These are phyloP conservation scores for Psidium guajava DNA, from an alignment of 345 rosid species.

Conservation along the genomic window DNA sequence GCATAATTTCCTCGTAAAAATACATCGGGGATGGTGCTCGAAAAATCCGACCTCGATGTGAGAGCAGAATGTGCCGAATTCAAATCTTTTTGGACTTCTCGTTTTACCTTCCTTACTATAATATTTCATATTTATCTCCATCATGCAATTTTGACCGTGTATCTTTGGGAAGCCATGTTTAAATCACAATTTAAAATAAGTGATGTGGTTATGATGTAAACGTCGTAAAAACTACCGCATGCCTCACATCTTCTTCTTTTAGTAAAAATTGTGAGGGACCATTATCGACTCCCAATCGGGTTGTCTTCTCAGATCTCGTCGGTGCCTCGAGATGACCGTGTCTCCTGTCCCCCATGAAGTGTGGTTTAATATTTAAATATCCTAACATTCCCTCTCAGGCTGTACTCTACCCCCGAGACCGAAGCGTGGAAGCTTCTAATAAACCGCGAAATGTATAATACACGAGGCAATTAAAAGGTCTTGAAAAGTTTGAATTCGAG, in stretches of 20 bases:
- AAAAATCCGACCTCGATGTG: rapidly evolving
- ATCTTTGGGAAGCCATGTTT: not conserved
- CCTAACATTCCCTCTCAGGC: not conserved
- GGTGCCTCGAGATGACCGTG: too few species aligned
- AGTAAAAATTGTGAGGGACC: not conserved
- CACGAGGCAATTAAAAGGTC: not conserved
- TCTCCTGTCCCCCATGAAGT: too few species aligned
- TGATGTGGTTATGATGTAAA: too few species aligned
- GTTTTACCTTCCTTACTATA: not conserved
- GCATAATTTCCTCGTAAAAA: not conserved
- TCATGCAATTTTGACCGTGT: too few species aligned
- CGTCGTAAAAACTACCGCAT: not conserved
- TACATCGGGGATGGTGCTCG: not conserved
- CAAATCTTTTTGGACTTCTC: not conserved
- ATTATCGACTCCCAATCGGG: too few species aligned
- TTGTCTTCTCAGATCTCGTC: too few species aligned
- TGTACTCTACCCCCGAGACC: too few species aligned
- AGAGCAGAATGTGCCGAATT: not conserved
- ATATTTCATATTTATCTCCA: not conserved
- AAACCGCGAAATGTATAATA: not conserved
- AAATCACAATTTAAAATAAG: not conserved
- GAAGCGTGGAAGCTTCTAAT: too few species aligned
- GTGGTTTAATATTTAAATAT: not conserved
- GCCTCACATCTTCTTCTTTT: not conserved
- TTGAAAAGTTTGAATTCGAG: rapidly evolving